Evolutionary conservation across 768 basidiomycete species (phyloP), one percentile per base, ranked within the genome.

Genomic region (Hirschioporus abietinus): DNA sequence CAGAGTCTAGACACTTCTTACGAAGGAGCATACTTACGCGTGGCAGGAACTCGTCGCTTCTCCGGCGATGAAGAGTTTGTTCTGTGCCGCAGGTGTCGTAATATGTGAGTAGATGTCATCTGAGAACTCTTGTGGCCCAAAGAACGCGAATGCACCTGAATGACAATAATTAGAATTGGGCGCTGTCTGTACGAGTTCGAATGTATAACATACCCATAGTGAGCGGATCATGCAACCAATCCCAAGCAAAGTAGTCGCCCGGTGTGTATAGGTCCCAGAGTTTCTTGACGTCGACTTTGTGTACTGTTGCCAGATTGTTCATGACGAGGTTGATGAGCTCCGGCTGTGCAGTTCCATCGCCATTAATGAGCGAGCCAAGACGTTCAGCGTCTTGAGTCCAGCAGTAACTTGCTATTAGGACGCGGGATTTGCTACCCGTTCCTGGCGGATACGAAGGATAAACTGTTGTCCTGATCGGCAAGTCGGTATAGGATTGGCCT

Each of bases 401-500:
- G 18, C 18, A 15, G 71, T 82, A 83, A 63, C 79, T 81, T 4
- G 78, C 80, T 12, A 83, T 79, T 7, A 83, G 71, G 0, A 74
- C 73, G 0, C 72, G 74, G 23, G 74, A 70, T 8, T 71, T 74
- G 0, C 68, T 68, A 23, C 25, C 24, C 30, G 30, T 30, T n/a
- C 68, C 65, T 23, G 70, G 67, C 0, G 79, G 79, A 24, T 78
- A 79, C 1, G 82, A 83, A 0, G 82, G 83, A 68, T 82, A 83
- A 1, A 83, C 78, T 63, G 81, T 72, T 0, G 75, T 78, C 27
- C 80, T 76, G n/a, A 80, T 70, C 5, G 78, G 79, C 20, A 75
- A 70, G 69, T 83, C 82, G 0, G 81, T 84, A 68, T 69, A 76
- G 2, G 80, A 76, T 68, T 78, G 77, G 0, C 82, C 82, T 5